Percentiles rank a stretch among this genome's conserved stretches.
Conservation (phyloP, 2,329 filamentous ascomycete species). For the Colletotrichum phormii region DNA sequence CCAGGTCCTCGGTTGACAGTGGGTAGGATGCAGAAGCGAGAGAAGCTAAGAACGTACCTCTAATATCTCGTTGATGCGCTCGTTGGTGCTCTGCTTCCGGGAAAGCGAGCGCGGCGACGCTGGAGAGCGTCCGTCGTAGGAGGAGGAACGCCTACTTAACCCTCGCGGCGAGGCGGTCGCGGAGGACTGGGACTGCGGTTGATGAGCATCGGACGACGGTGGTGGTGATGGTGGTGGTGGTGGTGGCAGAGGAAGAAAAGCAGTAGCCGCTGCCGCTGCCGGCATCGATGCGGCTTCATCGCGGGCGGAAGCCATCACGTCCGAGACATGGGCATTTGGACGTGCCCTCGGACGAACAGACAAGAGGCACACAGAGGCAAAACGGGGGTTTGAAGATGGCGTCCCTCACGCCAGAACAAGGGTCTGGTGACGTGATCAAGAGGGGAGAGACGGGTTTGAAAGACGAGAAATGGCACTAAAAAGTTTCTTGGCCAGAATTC, state of each 20-base stretch:
- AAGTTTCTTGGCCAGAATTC: background rate
- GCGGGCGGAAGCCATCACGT: constrained; percentile 29
- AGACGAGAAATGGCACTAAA: background rate
- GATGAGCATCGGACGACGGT: constrained; percentile 21
- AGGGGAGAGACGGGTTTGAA: background rate
- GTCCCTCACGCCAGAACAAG: constrained; percentile 30
- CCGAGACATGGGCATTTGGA: constrained; percentile 18
- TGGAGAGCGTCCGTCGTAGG: constrained; percentile 26
- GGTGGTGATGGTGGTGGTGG: too few relatives aligned
- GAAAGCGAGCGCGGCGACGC: constrained; percentile 23
- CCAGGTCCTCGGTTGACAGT: constrained; percentile 2
- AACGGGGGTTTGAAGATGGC: background rate
- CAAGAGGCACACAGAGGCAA: background rate
- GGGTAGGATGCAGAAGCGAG: constrained; percentile 15
- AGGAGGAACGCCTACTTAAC: constrained; percentile 32
- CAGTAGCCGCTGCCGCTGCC: background rate
- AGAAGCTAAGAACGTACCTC: constrained; percentile 51
- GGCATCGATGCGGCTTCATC: constrained; percentile 24
- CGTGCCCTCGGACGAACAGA: constrained; percentile 17
- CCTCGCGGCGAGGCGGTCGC: constrained; percentile 10
- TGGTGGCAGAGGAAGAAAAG: constrained; percentile 1
- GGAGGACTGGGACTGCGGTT: constrained; percentile 19
- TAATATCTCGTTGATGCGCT: constrained; percentile 58
- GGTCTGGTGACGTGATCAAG: constrained; percentile 44
- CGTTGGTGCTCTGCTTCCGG: constrained; percentile 45